Evolutionary conservation across 2,329 filamentous ascomycete species (phyloP), one percentile per base, ranked within the genome.

Genomic region (Xylaria arbuscula): DNA sequence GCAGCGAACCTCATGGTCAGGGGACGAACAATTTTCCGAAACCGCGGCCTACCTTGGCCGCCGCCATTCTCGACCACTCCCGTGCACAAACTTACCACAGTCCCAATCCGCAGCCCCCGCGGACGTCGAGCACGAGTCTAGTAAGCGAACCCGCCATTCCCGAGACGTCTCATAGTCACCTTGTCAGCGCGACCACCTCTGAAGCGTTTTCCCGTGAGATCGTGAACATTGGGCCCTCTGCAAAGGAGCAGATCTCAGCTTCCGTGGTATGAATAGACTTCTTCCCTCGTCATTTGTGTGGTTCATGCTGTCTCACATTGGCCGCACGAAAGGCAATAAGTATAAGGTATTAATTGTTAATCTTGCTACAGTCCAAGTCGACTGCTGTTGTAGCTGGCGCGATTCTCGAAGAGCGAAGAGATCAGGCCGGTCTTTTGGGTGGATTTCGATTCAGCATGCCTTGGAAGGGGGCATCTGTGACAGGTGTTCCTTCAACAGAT

Each of bases 131-230:
- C 17, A 73, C 72, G 2, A 80, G 82, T 19, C 80, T 90, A 11
- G 78, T 88, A 7, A 84, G 88, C 72, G 83, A 86, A 61, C 88
- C 85, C 3, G 86, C 87, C n/a, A 76, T 83, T 19, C 87, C 88
- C 1, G 85, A 87, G 71, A 88, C 86, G 1, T 89, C 87, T 0
- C 84, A 78, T 34, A 86, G 54, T 17, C 67, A 72, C 32, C 70
- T 69, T 17, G 61, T 69, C 15, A 71, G 66, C 48, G 60, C 58
- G 10, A 68, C 68, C 15, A 51, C 57, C 5, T 7, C 59, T 1
- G 64, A 65, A 36, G 56, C 42, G 13, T 17, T 53, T 13, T 42
- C 65, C 24, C 54, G 28, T n/a, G 51, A 34, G 19, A 42, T 36
- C 17, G 17, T 28, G 34, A 53, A 32, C 19, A 24, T 28, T 13